phyloP scores from a whole-genome alignment of 1,139 yeast species.

The Kurtzmaniella quercitrusa region DNA sequence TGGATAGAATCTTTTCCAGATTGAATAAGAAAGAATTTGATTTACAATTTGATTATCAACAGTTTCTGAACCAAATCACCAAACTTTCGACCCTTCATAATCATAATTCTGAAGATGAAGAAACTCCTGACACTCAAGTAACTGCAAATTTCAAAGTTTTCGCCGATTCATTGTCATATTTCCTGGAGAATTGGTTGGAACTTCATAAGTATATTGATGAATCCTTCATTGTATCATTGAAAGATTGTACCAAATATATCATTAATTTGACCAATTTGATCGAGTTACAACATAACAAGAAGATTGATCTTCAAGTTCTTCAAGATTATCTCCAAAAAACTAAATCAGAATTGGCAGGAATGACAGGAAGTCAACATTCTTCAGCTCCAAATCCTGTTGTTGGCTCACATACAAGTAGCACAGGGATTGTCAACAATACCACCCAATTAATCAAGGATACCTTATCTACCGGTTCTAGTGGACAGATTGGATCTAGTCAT shows the following conservation, averaged over 20 bases:
- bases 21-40: constrained; percentile 72
- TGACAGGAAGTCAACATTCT: constrained; percentile 11
- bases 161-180: constrained; percentile 48
- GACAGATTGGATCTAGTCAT: constrained; percentile 37
- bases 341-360: constrained; percentile 53
- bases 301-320: constrained; percentile 83
- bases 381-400: constrained; percentile 35
- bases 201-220: constrained; percentile 66
- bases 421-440: constrained; percentile 34
- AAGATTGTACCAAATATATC: constrained; percentile 85
- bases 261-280: constrained; percentile 69
- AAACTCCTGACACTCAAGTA: constrained; percentile 7
- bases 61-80: constrained; percentile 64
- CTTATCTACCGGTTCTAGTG: constrained; percentile 40
- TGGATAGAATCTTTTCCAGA: constrained; percentile 74
- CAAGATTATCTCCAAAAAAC: constrained; percentile 75
- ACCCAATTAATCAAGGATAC: constrained; percentile 46
- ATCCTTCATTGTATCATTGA: constrained; percentile 74
- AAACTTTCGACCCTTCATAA: constrained; percentile 54
- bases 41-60: constrained; percentile 66
- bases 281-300: constrained; percentile 85
- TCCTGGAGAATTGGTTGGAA: constrained; percentile 36
- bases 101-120: constrained; percentile 2
- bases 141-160: constrained; percentile 36
- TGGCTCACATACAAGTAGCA: constrained; percentile 8